Percentiles rank a stretch among this genome's conserved stretches.
phyloP scores from a whole-genome alignment of 306 rosid species.

The Trichosanthes truncata region DNA sequence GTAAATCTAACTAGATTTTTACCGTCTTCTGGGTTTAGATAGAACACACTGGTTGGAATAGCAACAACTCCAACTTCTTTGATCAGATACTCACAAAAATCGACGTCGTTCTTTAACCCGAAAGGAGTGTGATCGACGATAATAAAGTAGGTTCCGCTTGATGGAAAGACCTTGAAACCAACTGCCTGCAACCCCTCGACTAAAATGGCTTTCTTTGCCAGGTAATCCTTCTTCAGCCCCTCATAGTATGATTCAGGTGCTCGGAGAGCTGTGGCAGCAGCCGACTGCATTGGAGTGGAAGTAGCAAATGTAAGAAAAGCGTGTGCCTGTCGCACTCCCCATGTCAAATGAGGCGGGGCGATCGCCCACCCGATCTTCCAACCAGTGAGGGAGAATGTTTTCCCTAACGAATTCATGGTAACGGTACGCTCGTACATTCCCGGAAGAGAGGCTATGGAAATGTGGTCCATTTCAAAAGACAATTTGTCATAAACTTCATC shows the following conservation, averaged over 20 bases:
- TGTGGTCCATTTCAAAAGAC: slow-evolving; percentile 90
- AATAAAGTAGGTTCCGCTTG: slow-evolving; percentile 85
- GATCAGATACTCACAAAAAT: slow-evolving; percentile 78
- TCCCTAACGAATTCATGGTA: slow-evolving; percentile 79
- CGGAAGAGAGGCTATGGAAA: slow-evolving; percentile 71
- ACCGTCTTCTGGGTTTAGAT: slow-evolving; percentile 90
- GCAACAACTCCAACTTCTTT: slow-evolving; percentile 95
- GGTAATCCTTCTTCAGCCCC: slow-evolving; percentile 69
- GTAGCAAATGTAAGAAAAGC: slow-evolving; percentile 71
- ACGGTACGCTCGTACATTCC: slow-evolving; percentile 85
- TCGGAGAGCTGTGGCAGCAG: slow-evolving; percentile 80
- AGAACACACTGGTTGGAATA: slow-evolving; percentile 86
- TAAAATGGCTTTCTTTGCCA: slow-evolving; percentile 67
- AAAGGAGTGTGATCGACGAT: slow-evolving; percentile 94
- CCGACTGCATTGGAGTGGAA: slow-evolving; percentile 85
- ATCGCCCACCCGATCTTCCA: slow-evolving; percentile 95
- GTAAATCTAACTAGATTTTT: slow-evolving; percentile 82
- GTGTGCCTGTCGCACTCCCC: slow-evolving; percentile 75
- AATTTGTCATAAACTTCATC: slow-evolving; percentile 90
- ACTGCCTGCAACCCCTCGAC: slow-evolving; percentile 73
- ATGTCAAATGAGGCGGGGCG: slow-evolving; percentile 71
- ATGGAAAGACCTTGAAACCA: slow-evolving; percentile 78
- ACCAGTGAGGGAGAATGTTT: slow-evolving; percentile 87
- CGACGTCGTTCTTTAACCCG: slow-evolving; percentile 67
- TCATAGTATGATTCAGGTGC: slow-evolving; percentile 73